Base-by-base conservation (phyloP, 2,329 filamentous ascomycete genomes). In the Paramyrothecium sp. region DNA sequence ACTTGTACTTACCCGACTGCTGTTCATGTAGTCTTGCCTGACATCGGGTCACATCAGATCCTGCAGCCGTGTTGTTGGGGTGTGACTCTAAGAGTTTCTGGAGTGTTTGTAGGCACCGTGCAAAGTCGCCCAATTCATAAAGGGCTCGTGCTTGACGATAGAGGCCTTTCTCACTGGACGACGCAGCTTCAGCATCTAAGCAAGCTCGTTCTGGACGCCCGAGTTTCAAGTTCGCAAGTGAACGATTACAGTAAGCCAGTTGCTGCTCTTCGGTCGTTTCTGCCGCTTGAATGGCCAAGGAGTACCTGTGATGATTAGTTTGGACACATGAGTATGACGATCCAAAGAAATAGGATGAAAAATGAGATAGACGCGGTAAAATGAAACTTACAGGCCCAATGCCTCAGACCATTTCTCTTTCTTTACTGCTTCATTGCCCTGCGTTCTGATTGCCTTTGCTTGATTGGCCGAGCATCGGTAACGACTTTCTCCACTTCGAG, bases 111-210 rank as follows among this genome's bases (percentile, higher is more conserved):
- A 72, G 68, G 41, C 72, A 77, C 53, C 71, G 64, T 0, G 60
- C 52, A 55, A 73, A 82, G n/a, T 69, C 63, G 1, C 64, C 60
- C 3, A 82, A 71, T 3, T 68, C 60, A 53, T 82, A 82, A 0
- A 80, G 67, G 0, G 79, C 79, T 55, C 70, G 73, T 0, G 75
- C 73, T 52, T 79, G 71, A 2, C 80, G 74, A 58, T 76, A 79
- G 2, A 79, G 67, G 0, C 68, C 69, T 60, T 81, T 82, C 51
- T 82, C 78, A 1, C 71, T 68, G 0, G 65, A 59, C 0, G 60
- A 51, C 1, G 55, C 34, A 10, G 50, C 56, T 30, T 63, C 22
- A 2, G 68, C 68, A 58, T 76, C 73, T 0, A 53, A 17, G 2
- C 78, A 58, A 1, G 74, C 72, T 33, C 67, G 62, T 34, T 67